Evolutionary conservation across 2,329 filamentous ascomycete species (phyloP), one percentile per base, ranked within the genome.

Genomic region (Aspergillus uvarum): DNA sequence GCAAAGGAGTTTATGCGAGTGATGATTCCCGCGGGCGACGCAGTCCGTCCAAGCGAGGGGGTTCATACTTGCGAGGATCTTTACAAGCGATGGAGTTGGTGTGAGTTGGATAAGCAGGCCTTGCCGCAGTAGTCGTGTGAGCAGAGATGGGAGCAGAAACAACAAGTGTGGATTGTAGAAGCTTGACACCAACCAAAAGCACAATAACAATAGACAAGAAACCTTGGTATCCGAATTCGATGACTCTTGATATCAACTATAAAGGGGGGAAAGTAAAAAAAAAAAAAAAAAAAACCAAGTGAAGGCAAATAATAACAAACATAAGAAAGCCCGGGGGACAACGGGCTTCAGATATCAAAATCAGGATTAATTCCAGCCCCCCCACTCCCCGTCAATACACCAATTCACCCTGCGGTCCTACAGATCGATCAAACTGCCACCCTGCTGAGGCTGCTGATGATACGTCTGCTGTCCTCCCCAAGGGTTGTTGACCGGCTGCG

Each of bases 361-460:
- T 29, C 56, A 19, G 14, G 50, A 42, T 50, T 29, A 32, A 19
- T 44, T 44, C 38, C 38, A 44, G 38, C 16, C 38, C 38, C 38
- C 38, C 38, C 14, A 2, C 24, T 21, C 32, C 10, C 19, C 11
- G 19, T 35, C 26, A 47, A n/a, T 26, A n/a, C 21, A 31, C n/a
- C 35, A 44, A 26, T 47, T 10, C 26, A 11, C 7, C 47, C 21
- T 26, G 10, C 47, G 29, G 47, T 22, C 31, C 54, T 70, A 86
- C 68, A 88, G 74, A 74, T 88, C 86, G 72, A 88, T 88, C 77
- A 88, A 72, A 70, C 85, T 88, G 57, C 83, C 83, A 59, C 79
- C 76, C 55, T 80, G 79, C 58, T 76, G 75, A 51, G 73, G 72
- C 58, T 79, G 38, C 16, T 44, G 78, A 62, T 77, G 78, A 56